phyloP scores from a whole-genome alignment of 2,329 filamentous ascomycete genomes.

The Ceratocystis ficicola region DNA sequence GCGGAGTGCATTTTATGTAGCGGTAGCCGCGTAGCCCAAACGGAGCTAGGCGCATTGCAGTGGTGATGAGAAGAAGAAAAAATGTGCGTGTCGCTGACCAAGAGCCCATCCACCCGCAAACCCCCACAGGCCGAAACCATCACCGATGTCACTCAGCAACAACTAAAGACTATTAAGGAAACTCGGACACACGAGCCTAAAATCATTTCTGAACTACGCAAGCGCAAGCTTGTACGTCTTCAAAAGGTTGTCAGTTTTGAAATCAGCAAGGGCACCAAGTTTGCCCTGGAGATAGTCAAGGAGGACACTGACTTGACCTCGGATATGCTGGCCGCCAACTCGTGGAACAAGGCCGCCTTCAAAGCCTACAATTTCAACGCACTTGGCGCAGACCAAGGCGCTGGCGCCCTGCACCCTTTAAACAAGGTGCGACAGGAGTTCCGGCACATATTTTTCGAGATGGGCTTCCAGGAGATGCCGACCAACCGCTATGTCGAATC shows the following conservation, averaged over 20 bases:
- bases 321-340: constrained; percentile 77
- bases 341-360: constrained; percentile 87
- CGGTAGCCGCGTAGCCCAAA: no score
- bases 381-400: constrained; percentile 48
- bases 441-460: constrained; percentile 96
- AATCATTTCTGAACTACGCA: constrained; percentile 68
- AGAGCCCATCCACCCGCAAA: background rate
- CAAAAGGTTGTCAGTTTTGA: constrained; percentile 79
- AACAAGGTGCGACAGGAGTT: constrained; percentile 96
- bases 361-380: constrained; percentile 69
- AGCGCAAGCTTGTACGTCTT: constrained; percentile 76
- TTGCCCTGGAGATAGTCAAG: constrained; percentile 74
- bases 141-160: constrained; percentile 63
- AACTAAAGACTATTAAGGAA: constrained; percentile 60
- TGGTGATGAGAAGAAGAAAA: background rate
- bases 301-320: constrained; percentile 92
- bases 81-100: background rate
- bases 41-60: no score
- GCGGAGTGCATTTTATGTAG: background rate
- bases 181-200: constrained; percentile 63
- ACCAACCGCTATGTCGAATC: constrained; percentile 89
- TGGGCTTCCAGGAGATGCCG: constrained; percentile 98
- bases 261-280: constrained; percentile 75
- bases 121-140: constrained; percentile 54
- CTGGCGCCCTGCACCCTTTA: constrained; percentile 54